phyloP scores from a whole-genome alignment of 495 filamentous ascomycete genomes.

The Trichoderma gamsii region DNA sequence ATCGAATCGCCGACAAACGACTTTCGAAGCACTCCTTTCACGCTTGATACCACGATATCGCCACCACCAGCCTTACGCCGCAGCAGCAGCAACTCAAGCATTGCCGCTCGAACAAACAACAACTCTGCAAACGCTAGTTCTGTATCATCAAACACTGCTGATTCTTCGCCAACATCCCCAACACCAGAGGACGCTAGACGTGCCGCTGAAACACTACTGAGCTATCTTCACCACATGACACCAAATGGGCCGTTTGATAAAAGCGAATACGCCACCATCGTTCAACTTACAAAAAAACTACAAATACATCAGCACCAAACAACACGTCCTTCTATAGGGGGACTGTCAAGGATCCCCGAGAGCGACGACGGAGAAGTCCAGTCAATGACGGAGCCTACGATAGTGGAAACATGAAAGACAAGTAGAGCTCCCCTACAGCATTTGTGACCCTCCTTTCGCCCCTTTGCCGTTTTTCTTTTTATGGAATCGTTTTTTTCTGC shows the following conservation, averaged over 20 bases:
- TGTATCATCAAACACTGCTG: slow-evolving; percentile 30
- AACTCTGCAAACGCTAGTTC: slow-evolving; percentile 36
- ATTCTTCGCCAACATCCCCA: slow-evolving; percentile 55
- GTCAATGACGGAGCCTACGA: background rate
- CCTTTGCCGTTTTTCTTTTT: slow-evolving; percentile 21
- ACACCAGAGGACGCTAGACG: slow-evolving; percentile 84
- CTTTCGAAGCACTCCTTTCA: slow-evolving; percentile 39
- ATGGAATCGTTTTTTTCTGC: slow-evolving; percentile 18
- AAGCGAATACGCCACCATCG: slow-evolving; percentile 75
- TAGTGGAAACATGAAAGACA: slow-evolving; percentile 7
- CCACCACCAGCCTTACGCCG: slow-evolving; percentile 47
- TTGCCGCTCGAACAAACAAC: slow-evolving; percentile 39
- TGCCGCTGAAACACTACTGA: slow-evolving; percentile 80
- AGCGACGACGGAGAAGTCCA: slow-evolving; percentile 48
- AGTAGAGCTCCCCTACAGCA: slow-evolving; percentile 15
- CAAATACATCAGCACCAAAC: slow-evolving; percentile 57
- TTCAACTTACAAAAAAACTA: slow-evolving; percentile 84
- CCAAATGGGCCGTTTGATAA: slow-evolving; percentile 63
- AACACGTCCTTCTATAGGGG: slow-evolving; percentile 54
- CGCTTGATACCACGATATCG: slow-evolving; percentile 47
- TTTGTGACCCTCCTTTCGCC: slow-evolving; percentile 19
- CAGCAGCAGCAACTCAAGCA: slow-evolving; percentile 48
- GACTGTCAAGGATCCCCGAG: slow-evolving; percentile 61
- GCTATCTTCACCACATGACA: slow-evolving; percentile 73
- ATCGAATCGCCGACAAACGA: slow-evolving; percentile 68